Base-by-base conservation (phyloP, 208 protist genomes). In the Trypanosoma boissoni region DNA sequence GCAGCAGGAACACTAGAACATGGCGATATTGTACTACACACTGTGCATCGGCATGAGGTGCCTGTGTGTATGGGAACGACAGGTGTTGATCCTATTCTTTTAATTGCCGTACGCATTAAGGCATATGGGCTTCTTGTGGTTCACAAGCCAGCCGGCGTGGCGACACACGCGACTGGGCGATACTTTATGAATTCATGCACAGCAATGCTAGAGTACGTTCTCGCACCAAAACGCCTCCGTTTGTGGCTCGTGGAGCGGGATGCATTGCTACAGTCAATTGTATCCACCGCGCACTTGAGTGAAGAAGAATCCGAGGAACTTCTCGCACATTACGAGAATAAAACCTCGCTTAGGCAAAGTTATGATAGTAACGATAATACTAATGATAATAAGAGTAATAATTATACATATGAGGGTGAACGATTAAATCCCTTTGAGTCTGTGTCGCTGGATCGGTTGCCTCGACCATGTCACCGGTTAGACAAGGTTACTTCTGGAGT, bases 41-140 rank as follows among this genome's bases (percentile, higher is more conserved):
- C 70, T 0, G 72, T 98, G 7, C 96, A 98, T 63, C 86, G 94
- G 14, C 96, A 98, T 63, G 96, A 98, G 61, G 80, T 96, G 5
- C 94, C 94, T 0, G 81, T 98, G 0, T 46, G 58, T 4, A 72
- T 93, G 10, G 91, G 95, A 14, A 20, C 69, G 0, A 61, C 58
- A 16, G 87, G 83, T 20, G 54, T 77, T 1, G 87, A 85, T 43
- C 64, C 83, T 3, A 64, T 90, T 34, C 31, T 55, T 24, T 45
- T 91, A 24, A 59, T 77, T 3, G 70, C 74, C 0, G 83, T 88
- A 7, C 62, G 76, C 52, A 94, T 94, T 36, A 20, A 9, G 3
- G 34, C 10, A 5, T 88, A 85, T 67, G 88, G 88, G 10, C 42
- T 92, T 23, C 28, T 92, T 20, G 61, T 71, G 36, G 58, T 94